Base-by-base conservation (phyloP, 2,329 filamentous ascomycete species). In the Fusarium floridanum region DNA sequence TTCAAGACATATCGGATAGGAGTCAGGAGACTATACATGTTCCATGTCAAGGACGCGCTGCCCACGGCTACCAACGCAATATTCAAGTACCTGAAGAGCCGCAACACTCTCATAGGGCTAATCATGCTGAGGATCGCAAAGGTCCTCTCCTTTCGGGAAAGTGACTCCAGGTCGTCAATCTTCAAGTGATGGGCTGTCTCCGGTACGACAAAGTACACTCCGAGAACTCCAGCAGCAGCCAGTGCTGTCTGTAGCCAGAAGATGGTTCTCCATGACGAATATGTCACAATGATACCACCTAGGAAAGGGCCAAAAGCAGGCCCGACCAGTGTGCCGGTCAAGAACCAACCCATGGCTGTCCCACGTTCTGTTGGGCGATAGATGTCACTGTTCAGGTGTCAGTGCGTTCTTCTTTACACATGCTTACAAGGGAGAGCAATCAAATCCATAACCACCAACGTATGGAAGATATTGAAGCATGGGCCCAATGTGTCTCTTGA, bases 221-320 rank as follows among this genome's bases (percentile, higher is more conserved):
- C 87, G 0, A 91, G 22, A 0, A 88, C 85, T 1, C 89, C 91
- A 0, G 88, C 79, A 2, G 88, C 92, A 0, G 91, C 91, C 7
- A 95, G 85, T 0, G 88, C 93, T 0, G 91, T 90, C 79, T 95
- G 93, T 0, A 95, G 85, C 91, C 92, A 95, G 83, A 95, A 95
- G 63, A 95, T 94, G 48, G 89, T 89, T 20, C 92, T 87, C 94
- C 94, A 96, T 3, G 87, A 89, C 8, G 87, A 86, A 81, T 91
- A 95, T 0, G 93, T 95, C 17, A 95, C 92, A 61, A 96, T 94
- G 53, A 95, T 91, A 27, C 93, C 94, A 64, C 93, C 90, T 11
- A 95, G 85, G 76, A 94, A 93, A 1, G 90, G 89, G 0, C 93
- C 92, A 77, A 93, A 86, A 1, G 91, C 91, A 8, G 93, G 93